Conservation (phyloP, 257 asterid species). For the Salvia splendens region DNA sequence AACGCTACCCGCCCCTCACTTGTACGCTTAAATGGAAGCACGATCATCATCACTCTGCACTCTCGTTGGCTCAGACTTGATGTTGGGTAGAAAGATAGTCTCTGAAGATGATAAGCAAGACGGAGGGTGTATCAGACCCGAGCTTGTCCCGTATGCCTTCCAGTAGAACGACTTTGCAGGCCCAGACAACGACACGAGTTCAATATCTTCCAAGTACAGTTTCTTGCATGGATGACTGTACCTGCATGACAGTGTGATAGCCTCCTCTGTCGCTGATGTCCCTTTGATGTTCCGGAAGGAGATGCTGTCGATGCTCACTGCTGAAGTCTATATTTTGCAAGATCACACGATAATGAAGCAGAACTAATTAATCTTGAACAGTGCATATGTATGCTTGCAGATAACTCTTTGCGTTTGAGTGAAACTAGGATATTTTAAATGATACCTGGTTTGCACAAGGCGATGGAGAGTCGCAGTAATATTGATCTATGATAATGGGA, state of each 20-base stretch:
- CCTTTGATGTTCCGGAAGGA: constrained; percentile 58
- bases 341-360: neutral
- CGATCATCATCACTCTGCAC: constrained; percentile 25
- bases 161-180: constrained; percentile 55
- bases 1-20: neutral
- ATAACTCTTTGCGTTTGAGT: neutral
- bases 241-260: constrained; percentile 59
- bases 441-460: constrained; percentile 71
- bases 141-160: constrained; percentile 62
- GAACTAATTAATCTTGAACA: neutral
- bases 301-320: constrained; percentile 45
- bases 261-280: constrained; percentile 67
- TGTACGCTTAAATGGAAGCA: constrained; percentile 5
- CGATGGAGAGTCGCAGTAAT: constrained; percentile 63
- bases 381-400: neutral
- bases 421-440: neutral
- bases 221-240: constrained; percentile 63
- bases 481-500: constrained; percentile 81
- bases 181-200: constrained; percentile 42
- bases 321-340: constrained; percentile 54
- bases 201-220: constrained; percentile 51
- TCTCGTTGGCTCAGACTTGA: constrained; percentile 29
- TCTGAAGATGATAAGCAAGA: constrained; percentile 51
- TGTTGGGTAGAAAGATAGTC: constrained; percentile 23
- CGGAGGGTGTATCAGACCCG: constrained; percentile 48